A percentile compares a stretch with the other conserved stretches of the same genome.
Conservation (phyloP, 2,329 filamentous ascomycete species). For the Didymella segeticola region DNA sequence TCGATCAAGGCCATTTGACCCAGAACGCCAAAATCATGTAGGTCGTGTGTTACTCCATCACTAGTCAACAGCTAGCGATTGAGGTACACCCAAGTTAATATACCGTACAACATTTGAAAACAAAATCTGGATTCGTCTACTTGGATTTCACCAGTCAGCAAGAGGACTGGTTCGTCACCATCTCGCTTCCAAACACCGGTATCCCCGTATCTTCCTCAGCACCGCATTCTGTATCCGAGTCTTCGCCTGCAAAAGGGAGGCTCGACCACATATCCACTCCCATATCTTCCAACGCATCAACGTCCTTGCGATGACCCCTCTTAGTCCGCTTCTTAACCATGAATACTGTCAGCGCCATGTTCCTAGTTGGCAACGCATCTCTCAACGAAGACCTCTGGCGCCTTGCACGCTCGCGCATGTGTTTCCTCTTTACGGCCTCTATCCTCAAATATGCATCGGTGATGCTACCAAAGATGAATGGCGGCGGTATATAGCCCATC, state of each 20-base stretch:
- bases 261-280: neutral
- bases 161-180: neutral
- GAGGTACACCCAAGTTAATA: too few relatives aligned
- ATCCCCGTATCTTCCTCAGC: neutral
- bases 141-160: neutral
- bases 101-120: neutral
- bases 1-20: too few relatives aligned
- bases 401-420: neutral
- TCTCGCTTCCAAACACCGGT: neutral
- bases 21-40: too few relatives aligned
- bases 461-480: conserved; percentile 4
- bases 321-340: neutral
- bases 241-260: neutral
- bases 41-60: too few relatives aligned
- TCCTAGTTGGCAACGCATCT: neutral
- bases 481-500: neutral
- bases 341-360: conserved; percentile 5
- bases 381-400: neutral
- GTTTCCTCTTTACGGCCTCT: neutral
- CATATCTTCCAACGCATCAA: neutral
- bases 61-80: too few relatives aligned
- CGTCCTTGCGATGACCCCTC: neutral
- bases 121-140: neutral
- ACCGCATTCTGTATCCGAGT: neutral
- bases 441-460: conserved; percentile 11